Evolutionary conservation across 164 flowering plant species (phyloP), one percentile per base, ranked within the genome.

Genomic region (Macadamia integrifolia): DNA sequence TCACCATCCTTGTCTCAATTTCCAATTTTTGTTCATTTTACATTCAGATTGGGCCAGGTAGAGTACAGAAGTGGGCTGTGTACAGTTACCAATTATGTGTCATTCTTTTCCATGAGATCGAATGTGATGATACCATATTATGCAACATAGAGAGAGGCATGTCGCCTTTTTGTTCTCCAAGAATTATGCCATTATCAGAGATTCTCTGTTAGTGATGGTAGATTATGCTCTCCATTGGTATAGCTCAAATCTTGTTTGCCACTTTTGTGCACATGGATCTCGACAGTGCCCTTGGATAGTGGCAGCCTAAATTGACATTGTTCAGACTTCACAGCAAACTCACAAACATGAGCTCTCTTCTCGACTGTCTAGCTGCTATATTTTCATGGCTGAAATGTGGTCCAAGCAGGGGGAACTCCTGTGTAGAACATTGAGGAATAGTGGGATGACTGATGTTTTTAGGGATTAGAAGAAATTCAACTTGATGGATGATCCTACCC

Each of bases 61-160:
- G 50, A 62, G 65, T 70, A 66, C 48, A 65, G 69, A 53, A 73
- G 76, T 65, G 56, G 72, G 62, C 31, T 43, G 52, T 71, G 74
- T 75, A 71, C 74, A 71, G 78, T 67, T 50, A 59, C 57, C 58
- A 40, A 55, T 28, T 58, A 48, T 61, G 29, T 40, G 42, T 46
- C 55, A 64, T 50, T 68, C 65, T 61, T 68, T 67, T 52, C 63
- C 66, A 32, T 66, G 61, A 65, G 58, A 49, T 50, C 43, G 18
- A 32, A 17, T 56, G 46, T 56, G 52, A 6, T 23, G 40, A 23
- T 23, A 23, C 23, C 23, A 23, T 23, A 23, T 35, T 35, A 35
- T 35, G 3, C 40, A 35, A 35, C 5, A 35, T 35, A 61, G 52
- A 67, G 69, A 66, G 32, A 52, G 53, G 7, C 14, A 30, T 13